Evolutionary conservation across 2,329 filamentous ascomycete genomes (phyloP).

Genomic region (Pezicula neosporulosa): DNA sequence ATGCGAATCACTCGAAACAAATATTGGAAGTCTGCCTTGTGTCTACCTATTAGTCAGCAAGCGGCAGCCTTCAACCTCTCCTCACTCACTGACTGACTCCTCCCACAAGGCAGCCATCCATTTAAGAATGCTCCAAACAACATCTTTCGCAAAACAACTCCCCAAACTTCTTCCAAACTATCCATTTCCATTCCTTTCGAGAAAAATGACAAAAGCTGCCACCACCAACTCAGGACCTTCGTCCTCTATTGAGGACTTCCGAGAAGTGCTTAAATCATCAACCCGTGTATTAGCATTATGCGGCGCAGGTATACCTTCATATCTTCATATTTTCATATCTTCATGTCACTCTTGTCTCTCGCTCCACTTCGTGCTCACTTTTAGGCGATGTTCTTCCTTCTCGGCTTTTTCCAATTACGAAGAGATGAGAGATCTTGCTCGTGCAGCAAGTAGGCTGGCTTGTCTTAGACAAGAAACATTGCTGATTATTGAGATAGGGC

Average conservation of each 20-base stretch:
- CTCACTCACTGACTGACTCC: not conserved
- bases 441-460: not conserved
- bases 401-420: too few relatives aligned
- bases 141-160: not conserved
- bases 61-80: not conserved
- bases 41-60: not conserved
- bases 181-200: too few relatives aligned
- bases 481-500: constrained; percentile 30
- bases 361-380: too few relatives aligned
- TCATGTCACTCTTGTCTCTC: not conserved
- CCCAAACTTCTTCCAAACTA: not conserved
- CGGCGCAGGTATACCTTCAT: constrained; percentile 37
- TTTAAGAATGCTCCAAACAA: not conserved
- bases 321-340: not conserved
- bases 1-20: too few relatives aligned
- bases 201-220: too few relatives aligned
- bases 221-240: not conserved
- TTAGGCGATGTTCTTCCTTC: too few relatives aligned
- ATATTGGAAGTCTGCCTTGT: not conserved
- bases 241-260: not conserved
- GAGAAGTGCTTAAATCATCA: not conserved
- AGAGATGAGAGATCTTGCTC: not conserved
- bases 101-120: not conserved
- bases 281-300: constrained; percentile 13
- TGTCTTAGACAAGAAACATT: not conserved